Evolutionary conservation across 345 rosid genomes (phyloP), one percentile per base, ranked within the genome.

Genomic region (Bretschneidera sinensis): DNA sequence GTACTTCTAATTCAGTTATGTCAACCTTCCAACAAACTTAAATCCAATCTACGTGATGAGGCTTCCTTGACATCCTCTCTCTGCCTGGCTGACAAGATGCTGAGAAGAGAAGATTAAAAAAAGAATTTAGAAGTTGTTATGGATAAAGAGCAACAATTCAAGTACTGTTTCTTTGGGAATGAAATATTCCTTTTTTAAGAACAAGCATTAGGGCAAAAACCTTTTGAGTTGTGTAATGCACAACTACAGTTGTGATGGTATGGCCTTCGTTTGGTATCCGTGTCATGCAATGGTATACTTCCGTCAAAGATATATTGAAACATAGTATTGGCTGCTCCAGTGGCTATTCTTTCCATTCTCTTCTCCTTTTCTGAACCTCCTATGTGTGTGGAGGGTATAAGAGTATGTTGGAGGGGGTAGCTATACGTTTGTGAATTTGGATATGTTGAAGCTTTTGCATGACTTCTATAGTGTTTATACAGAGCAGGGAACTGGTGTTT

Each of bases 171-270:
- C 24, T 24, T 58, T 11, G 48, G 59, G 49, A 70, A 74, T 4
- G 70, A 57, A 2, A 57, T 0, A 14, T 23, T 61, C 34, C 33
- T 61, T 51, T 55, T 17, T 4, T 19, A 45, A 9, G 52, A 61
- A 66, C 60, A 61, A 19, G 65, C 24, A 19, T 52, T 35, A 33
- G 33, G 54, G 24, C 52, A 55, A 55, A 50, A 52, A 0, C 73
- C 64, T 48, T 75, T 39, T 1, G 60, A 43, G 19, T 43, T 57
- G 65, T 74, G 78, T 17, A 74, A 24, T 17, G 74, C 68, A 43
- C 74, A 74, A 21, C 71, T 43, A 13, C 74, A 74, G 55, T 70
- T 69, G 49, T 65, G 51, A 52, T 74, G 74, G 43, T 74, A 70
- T 0, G 78, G 74, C 54, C 71, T 47, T 21, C 74, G 58, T 49